These are phyloP conservation scores for Neocucurbitaria cava DNA, from an alignment of 2,329 filamentous ascomycete genomes.

Conservation along the genomic window DNA sequence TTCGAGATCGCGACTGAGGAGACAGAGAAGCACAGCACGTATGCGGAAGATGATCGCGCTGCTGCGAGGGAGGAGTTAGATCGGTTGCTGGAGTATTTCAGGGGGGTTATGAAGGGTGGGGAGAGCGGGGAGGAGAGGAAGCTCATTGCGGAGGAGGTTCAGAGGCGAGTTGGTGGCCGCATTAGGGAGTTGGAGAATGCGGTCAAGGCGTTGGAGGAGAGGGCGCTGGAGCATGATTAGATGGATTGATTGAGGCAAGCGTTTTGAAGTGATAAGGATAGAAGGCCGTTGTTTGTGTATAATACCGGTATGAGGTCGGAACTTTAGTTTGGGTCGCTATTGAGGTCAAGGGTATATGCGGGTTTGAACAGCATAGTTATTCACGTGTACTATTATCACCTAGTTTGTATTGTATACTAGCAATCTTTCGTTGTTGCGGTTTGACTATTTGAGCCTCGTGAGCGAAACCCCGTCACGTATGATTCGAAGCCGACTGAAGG, in stretches of 20 bases:
- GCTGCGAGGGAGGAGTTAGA: slow-evolving; percentile 61
- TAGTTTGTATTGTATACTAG: background rate
- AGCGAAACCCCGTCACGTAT: background rate
- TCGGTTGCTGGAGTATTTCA: slow-evolving; percentile 57
- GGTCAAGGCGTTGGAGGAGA: slow-evolving; percentile 59
- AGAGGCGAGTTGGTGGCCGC: slow-evolving; percentile 57
- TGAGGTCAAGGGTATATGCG: background rate
- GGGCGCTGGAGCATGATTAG: slow-evolving; percentile 57
- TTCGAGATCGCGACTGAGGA: slow-evolving; percentile 62
- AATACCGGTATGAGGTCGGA: no score
- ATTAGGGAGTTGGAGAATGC: slow-evolving; percentile 62
- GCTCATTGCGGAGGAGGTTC: slow-evolving; percentile 61
- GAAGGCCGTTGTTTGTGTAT: no score
- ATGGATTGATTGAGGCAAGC: background rate
- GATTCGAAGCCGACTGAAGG: no score
- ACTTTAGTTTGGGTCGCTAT: background rate
- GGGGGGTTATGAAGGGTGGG: slow-evolving; percentile 49
- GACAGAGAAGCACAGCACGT: slow-evolving; percentile 61
- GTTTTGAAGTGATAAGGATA: no score
- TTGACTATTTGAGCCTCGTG: background rate
- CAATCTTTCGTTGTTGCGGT: background rate
- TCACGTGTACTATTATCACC: background rate
- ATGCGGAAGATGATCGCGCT: slow-evolving; percentile 61
- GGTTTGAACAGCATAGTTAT: background rate
- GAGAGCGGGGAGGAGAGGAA: slow-evolving; percentile 49